Percentiles rank a stretch among this genome's conserved stretches.
phyloP scores from a whole-genome alignment of 192 early-diverging fungal genomes.

The Chytriomyces sp. region DNA sequence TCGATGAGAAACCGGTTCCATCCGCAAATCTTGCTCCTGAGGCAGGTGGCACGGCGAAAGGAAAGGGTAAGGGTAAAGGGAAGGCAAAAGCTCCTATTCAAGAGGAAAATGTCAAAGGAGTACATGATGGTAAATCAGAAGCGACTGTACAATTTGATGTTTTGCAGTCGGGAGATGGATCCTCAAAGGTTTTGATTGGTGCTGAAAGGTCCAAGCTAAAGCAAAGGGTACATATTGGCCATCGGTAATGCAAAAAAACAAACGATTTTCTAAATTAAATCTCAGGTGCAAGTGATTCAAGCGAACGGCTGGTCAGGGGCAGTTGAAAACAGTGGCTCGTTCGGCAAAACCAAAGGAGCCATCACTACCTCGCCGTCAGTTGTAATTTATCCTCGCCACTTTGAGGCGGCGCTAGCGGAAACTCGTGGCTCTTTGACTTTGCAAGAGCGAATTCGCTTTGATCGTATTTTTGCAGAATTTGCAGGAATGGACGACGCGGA shows the following conservation, averaged over 20 bases:
- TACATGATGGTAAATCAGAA: too few relatives aligned
- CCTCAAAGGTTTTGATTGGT: constrained; percentile 12
- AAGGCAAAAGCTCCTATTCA: background rate
- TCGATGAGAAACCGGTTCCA: constrained; percentile 40
- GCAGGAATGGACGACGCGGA: constrained; percentile 2
- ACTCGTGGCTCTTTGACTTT: constrained; percentile 66
- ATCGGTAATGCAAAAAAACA: background rate
- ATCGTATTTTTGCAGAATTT: constrained; percentile 54
- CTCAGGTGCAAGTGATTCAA: constrained; percentile 10
- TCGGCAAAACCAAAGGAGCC: background rate
- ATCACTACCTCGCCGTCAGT: background rate
- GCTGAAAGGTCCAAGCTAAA: constrained; percentile 29
- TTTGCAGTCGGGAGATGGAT: constrained; percentile 22
- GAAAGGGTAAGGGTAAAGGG: background rate
- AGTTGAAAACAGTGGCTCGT: constrained; percentile 21
- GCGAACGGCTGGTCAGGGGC: constrained; percentile 37
- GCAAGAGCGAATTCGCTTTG: constrained; percentile 56
- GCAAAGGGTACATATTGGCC: constrained; percentile 25
- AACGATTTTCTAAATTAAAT: background rate
- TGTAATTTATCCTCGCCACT: constrained; percentile 36
- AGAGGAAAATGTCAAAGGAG: background rate
- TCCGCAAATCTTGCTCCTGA: background rate
- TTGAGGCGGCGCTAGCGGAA: constrained; percentile 58
- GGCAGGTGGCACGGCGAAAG: background rate
- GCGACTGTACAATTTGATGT: constrained; percentile 8